A percentile compares a stretch with the other conserved stretches of the same genome.
These are phyloP conservation scores for Kazachstania taianensis DNA, from an alignment of 805 yeast genomes.

Conservation along the genomic window DNA sequence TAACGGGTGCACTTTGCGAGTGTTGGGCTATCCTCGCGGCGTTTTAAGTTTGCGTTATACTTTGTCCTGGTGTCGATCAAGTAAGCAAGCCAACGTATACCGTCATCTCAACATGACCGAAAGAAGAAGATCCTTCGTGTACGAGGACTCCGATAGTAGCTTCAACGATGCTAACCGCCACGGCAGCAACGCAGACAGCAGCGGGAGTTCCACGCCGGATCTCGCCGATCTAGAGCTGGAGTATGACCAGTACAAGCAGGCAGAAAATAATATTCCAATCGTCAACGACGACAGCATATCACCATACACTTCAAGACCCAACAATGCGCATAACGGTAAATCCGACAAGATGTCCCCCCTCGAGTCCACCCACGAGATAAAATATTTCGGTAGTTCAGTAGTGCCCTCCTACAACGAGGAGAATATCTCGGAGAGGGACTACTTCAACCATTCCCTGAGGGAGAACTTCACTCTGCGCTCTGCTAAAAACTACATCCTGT, in stretches of 20 bases:
- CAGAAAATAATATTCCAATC: constrained; percentile 3
- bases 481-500: constrained; percentile 39
- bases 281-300: not conserved
- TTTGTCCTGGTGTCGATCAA: too few species aligned
- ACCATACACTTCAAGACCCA: not conserved
- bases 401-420: constrained; percentile 17
- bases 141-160: constrained; percentile 1
- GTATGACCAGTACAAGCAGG: constrained; percentile 20
- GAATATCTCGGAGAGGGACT: constrained; percentile 14
- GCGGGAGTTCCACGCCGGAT: constrained; percentile 4
- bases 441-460: constrained; percentile 14
- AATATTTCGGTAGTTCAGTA: not conserved
- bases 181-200: not conserved
- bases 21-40: too few species aligned
- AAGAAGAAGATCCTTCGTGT: constrained; percentile 2
- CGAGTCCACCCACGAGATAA: not conserved
- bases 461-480: constrained; percentile 27
- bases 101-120: constrained; percentile 5
- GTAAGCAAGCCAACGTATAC: too few species aligned
- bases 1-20: too few species aligned
- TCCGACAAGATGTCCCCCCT: not conserved
- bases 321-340: not conserved
- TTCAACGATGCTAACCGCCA: not conserved
- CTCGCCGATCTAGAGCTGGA: constrained; percentile 24
- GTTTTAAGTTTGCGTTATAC: too few species aligned